Base-by-base conservation (phyloP, 2,329 filamentous ascomycete genomes). In the Colletotrichum noveboracense region DNA sequence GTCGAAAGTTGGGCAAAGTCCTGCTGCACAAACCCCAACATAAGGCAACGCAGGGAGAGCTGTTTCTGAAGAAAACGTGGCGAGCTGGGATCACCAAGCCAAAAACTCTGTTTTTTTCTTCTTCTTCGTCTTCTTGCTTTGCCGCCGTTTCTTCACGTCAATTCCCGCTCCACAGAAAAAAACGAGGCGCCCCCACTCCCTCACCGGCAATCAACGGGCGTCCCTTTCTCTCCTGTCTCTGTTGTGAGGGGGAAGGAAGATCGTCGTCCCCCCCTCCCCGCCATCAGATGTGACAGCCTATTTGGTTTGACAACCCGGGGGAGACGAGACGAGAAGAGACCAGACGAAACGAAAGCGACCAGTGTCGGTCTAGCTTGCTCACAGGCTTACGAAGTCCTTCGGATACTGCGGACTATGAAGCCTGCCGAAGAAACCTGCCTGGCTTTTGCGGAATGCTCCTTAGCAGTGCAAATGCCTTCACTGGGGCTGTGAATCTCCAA, bases 21-120 rank as follows among this genome's bases (percentile, higher is more conserved):
- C 21, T 12, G 26, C 38, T 28, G 24, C 66, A 14, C 24, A 55
- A 43, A 43, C n/a, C 43, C 43, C 43, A 7, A 52, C 10, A n/a
- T 52, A 52, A 52, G 26, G 12, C 34, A 14, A 16, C 18, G 58
- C 14, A 52, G 48, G 36, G 18, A 36, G 32, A 34, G 13, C 38
- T 34, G 18, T 21, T 12, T 55, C 36, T 62, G 26, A 55, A 73
- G 55, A 68, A 75, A 72, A 75, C 73, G 73, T 75, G 73, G 73
- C 73, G 32, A 68, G 24, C 73, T 48, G n/a, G 73, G 73, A 68
- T 73, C 48, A 52, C 14, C 43, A 60, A 32, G 12, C 58, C 38
- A 64, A 62, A 52, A 30, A 58, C 26, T 36, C n/a, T 52, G 14
- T 38, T 67, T n/a, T 60, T 52, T 28, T 28, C 26, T 34, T 24